Base-by-base conservation (phyloP, 768 basidiomycete genomes). In the Galerina marginata region DNA sequence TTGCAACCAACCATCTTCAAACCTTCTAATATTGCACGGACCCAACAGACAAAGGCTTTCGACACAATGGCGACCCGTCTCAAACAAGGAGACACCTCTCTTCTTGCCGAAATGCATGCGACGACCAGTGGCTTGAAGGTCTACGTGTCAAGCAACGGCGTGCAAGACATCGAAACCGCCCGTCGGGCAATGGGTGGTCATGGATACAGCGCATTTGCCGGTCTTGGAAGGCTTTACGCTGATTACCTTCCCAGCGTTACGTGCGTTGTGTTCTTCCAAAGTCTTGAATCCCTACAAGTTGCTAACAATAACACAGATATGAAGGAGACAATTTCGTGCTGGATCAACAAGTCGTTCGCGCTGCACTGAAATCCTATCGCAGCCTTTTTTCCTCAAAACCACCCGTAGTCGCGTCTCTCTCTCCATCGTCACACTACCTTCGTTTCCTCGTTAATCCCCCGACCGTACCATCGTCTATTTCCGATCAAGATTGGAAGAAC, bases 241-340 rank as follows among this genome's bases (percentile, higher is more conserved):
- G 84, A 89, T 69, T 85, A 85, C 61, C 75, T 90, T 2, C 89
- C 90, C 0, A 79, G 82, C 54, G 83, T 79, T 25, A 91, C 90
- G 86, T 89, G 66, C 9, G 84, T 76, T 20, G 75, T 25, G 15
- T 20, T 56, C 26, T 43, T 43, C 10, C 16, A 9, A 12, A 2
- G 36, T 44, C 26, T 12, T 3, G 14, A 20, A 29, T 7, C 15
- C 3, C 29, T n/a, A 51, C 15, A 9, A 66, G 5, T 38, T 68
- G 36, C 20, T 29, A 10, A 36, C 38, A 40, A 20, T 6, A 9
- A 9, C 15, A 36, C 44, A 89, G 88, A 2, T 91, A 84, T 62
- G 91, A 92, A 74, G 90, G 91, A 12, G 91, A 93, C 67, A 92
- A 93, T 68, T 92, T 83, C 61, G 87, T 92, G 5, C 80, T 93